Conservation (phyloP, 768 basidiomycete genomes). For the Pleurotus tuber-regium region DNA sequence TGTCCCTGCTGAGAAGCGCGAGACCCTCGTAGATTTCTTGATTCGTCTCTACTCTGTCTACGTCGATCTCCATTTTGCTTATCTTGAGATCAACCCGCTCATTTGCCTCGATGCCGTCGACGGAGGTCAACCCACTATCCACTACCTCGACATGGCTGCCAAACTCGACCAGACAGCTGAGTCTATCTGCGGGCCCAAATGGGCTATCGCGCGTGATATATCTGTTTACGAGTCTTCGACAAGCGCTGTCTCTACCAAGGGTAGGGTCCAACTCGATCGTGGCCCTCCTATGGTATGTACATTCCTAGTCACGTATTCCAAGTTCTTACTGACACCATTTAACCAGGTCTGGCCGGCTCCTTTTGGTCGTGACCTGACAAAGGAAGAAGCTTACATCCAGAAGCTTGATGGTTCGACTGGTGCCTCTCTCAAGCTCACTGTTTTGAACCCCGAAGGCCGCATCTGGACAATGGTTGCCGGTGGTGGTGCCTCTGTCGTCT, state of each 20-base stretch:
- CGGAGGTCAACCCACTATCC: constrained; percentile 71
- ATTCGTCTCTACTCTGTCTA: constrained; percentile 95
- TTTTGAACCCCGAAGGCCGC: constrained; percentile 90
- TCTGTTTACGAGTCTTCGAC: constrained; percentile 63
- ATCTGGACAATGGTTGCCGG: constrained; percentile 99
- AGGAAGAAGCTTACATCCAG: constrained; percentile 99
- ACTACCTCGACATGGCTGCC: constrained; percentile 99
- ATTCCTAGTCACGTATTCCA: too few species aligned
- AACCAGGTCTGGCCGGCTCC: constrained; percentile 85
- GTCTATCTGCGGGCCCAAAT: constrained; percentile 96
- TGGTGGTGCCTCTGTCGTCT: constrained; percentile 75
- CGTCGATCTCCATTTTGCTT: constrained; percentile 98
- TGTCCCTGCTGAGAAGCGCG: constrained; percentile 83
- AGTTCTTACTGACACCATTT: too few species aligned
- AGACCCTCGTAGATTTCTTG: constrained; percentile 93
- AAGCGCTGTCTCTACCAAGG: constrained; percentile 38
- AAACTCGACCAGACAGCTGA: constrained; percentile 99
- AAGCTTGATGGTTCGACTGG: constrained; percentile 96
- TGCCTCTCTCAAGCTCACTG: constrained; percentile 97
- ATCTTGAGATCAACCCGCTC: constrained; percentile 99
- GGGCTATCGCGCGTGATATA: constrained; percentile 95
- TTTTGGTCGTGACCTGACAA: constrained; percentile 96
- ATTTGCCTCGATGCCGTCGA: constrained; percentile 83
- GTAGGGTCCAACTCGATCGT: constrained; percentile 78
- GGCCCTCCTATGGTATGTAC: constrained; percentile 88